These are phyloP conservation scores for Cystobasidium ongulense DNA, from an alignment of 768 basidiomycete species.

Conservation along the genomic window DNA sequence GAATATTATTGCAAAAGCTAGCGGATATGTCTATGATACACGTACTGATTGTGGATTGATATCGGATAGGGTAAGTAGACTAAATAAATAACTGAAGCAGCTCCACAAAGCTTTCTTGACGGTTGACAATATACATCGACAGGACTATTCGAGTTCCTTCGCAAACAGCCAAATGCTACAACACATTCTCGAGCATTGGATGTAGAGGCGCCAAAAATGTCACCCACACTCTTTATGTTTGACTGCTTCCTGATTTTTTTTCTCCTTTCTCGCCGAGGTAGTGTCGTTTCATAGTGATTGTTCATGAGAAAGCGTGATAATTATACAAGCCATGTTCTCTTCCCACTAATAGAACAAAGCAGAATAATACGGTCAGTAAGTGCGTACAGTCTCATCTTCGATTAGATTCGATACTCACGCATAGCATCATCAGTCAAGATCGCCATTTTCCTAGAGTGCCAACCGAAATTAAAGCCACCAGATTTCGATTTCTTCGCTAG, in stretches of 20 bases:
- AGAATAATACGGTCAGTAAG: not conserved
- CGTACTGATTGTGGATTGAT: too few relatives aligned
- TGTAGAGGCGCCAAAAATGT: too few relatives aligned
- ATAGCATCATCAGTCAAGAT: conserved; percentile 83
- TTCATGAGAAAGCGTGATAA: conserved; percentile 28
- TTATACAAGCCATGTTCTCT: conserved; percentile 85
- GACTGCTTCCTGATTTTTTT: too few relatives aligned
- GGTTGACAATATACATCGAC: not conserved
- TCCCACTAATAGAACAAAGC: conserved; percentile 47
- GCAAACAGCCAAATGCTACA: not conserved
- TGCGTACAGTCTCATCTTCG: not conserved
- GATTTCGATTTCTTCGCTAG: conserved; percentile 75
- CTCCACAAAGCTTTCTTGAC: too few relatives aligned
- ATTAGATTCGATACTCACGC: conserved; percentile 46
- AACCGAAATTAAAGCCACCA: conserved; percentile 83
- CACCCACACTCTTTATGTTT: too few relatives aligned
- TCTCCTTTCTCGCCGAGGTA: too few relatives aligned
- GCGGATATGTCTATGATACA: not conserved
- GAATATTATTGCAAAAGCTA: not conserved
- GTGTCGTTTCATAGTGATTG: too few relatives aligned
- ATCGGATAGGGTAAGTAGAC: too few relatives aligned
- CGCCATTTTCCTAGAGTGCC: conserved; percentile 97
- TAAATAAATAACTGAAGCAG: too few relatives aligned
- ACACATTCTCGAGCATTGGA: not conserved
- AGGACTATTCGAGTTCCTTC: not conserved